A percentile compares a stretch with the other conserved stretches of the same genome.
Evolutionary conservation across 805 yeast species (phyloP).

Genomic region (Metschnikowia drakensbergensis): DNA sequence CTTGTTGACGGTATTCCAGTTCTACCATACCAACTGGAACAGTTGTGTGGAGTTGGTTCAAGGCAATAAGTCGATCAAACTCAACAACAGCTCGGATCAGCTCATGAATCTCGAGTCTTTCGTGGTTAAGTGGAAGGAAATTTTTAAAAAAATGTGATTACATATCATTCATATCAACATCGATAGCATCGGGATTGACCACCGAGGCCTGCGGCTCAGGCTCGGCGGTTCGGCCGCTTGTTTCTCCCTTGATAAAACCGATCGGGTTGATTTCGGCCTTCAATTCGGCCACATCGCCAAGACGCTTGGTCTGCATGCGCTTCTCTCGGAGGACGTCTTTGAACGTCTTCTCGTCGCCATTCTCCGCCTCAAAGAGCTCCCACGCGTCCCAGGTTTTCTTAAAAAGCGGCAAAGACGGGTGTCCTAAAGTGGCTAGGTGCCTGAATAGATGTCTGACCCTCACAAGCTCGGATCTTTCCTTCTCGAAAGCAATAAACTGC

Average conservation of each 20-base stretch:
- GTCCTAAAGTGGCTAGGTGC: conserved; percentile 28
- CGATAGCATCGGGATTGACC: conserved; percentile 58
- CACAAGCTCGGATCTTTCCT: conserved; percentile 43
- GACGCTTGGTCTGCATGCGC: conserved; percentile 34
- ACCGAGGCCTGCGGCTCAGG: too few relatives aligned
- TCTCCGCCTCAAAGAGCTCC: conserved; percentile 67
- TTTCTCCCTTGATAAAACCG: conserved; percentile 46
- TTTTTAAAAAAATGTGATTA: conserved; percentile 25
- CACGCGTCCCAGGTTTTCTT: conserved; percentile 55
- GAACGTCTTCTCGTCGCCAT: conserved; percentile 69
- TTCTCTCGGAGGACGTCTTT: conserved; percentile 69
- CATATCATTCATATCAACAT: conserved; percentile 45
- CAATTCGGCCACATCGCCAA: conserved; percentile 11
- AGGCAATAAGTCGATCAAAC: conserved; percentile 33
- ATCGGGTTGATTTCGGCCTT: conserved; percentile 29
- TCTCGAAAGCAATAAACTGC: conserved; percentile 59
- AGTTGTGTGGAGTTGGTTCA: conserved; percentile 31
- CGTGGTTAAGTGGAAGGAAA: conserved; percentile 35
- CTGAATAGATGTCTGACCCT: conserved; percentile 63
- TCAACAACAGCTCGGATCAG: conserved; percentile 35
- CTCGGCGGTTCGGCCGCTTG: neutral
- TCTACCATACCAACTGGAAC: conserved; percentile 43
- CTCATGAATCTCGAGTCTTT: conserved; percentile 33
- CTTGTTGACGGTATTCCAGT: conserved; percentile 31
- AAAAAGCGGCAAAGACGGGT: conserved; percentile 19